Percentiles rank a stretch among this genome's conserved stretches.
Conservation (phyloP, 2,329 filamentous ascomycete genomes). For the Waltergamsia citrina region DNA sequence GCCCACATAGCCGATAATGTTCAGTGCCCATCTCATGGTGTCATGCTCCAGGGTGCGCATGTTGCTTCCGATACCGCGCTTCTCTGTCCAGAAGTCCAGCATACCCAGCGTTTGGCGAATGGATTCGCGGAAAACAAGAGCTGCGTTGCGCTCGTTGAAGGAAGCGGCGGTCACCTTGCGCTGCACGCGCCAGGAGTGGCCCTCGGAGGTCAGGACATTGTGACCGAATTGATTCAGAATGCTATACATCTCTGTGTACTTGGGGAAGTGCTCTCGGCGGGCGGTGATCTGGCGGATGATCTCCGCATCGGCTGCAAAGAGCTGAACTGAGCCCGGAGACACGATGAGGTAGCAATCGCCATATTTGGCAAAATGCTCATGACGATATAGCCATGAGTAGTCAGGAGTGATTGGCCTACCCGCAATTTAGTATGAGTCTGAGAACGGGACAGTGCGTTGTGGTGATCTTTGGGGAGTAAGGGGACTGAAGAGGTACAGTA, state of each 20-base stretch:
- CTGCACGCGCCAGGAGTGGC: conserved; percentile 60
- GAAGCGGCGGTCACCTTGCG: conserved; percentile 61
- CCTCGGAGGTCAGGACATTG: conserved; percentile 65
- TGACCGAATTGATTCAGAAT: conserved; percentile 46
- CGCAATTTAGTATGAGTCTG: too few species aligned
- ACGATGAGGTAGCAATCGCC: conserved; percentile 60
- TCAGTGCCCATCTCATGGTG: conserved; percentile 51
- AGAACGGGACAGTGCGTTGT: too few species aligned
- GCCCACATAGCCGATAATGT: conserved; percentile 56
- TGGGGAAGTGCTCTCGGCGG: conserved; percentile 59
- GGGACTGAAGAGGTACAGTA: not conserved
- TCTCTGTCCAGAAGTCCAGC: conserved; percentile 41
- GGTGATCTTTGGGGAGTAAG: not conserved
- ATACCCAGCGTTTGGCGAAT: conserved; percentile 53
- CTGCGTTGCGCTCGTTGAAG: conserved; percentile 70
- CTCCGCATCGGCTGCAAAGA: conserved; percentile 55
- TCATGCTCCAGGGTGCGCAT: conserved; percentile 51
- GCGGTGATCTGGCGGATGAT: conserved; percentile 56
- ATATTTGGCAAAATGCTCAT: conserved; percentile 46
- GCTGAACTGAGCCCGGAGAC: conserved; percentile 39
- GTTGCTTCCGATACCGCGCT: conserved; percentile 24
- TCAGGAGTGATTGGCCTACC: conserved; percentile 50
- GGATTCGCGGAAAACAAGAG: conserved; percentile 54
- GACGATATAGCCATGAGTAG: conserved; percentile 46
- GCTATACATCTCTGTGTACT: conserved; percentile 23